Base-by-base conservation (phyloP, 2,329 filamentous ascomycete genomes). In the Venturia asperata region DNA sequence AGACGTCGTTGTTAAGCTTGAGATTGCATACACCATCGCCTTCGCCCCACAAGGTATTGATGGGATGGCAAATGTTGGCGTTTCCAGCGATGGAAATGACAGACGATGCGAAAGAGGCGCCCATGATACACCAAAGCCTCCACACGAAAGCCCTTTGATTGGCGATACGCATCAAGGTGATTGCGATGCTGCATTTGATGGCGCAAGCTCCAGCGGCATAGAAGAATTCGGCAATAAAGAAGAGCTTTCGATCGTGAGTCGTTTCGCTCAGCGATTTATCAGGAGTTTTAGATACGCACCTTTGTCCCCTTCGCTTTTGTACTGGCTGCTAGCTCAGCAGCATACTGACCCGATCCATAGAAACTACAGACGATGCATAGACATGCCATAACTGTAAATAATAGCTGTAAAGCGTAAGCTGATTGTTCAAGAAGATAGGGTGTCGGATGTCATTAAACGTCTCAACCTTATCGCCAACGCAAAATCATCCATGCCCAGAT, bases 1-100 rank as follows among this genome's bases (percentile, higher is more conserved):
- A 71, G 41, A 74, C 68, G 55, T 70, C 70, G 68, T 70, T 73
- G 67, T 74, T 73, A 19, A 47, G n/a, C 45, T 47, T 47, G n/a
- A 24, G n/a, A 47, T 47, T 47, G 45, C 45, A 47, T 47, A 24
- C 45, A 47, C 45, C 45, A 47, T 47, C 7, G 19, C n/a, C 45
- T 21, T 47, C 45, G 45, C 45, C 45, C 45, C 45, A 47, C 45
- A 47, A 24, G 7, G 45, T 47, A 19, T 47, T 47, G 45, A 47
- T 47, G 5, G 45, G 45, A 24, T 24, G 45, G 45, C 45, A 47
- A 24, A 47, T 47, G 19, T 47, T 47, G n/a, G 45, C 45, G 45
- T 24, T 21, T 21, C 45, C 45, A 11, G 19, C n/a, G 10, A 47
- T 47, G 45, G 24, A 47, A 10, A 47, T 47, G 7, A 24, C 19